phyloP scores from a whole-genome alignment of 192 early-diverging fungal species.

The Dissophora ornata region DNA sequence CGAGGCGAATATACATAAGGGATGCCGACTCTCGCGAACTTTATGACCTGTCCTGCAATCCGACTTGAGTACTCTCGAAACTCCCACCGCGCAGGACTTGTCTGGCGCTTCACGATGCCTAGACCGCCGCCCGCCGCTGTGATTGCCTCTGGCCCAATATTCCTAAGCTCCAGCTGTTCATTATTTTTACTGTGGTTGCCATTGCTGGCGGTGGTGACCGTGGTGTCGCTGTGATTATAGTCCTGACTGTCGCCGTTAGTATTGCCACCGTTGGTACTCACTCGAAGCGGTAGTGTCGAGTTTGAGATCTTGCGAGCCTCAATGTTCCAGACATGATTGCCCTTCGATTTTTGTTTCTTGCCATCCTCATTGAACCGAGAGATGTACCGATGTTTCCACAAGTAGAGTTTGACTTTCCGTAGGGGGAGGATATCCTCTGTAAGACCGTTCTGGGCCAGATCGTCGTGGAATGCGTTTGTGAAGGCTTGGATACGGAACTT shows the following conservation, averaged over 20 bases:
- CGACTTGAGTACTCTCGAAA: constrained; percentile 78
- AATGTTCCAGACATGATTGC: constrained; percentile 85
- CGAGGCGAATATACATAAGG: constrained; percentile 75
- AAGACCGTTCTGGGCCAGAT: constrained; percentile 67
- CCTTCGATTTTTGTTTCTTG: constrained; percentile 83
- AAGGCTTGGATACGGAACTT: constrained; percentile 88
- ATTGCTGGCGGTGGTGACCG: background rate
- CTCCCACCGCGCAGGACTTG: constrained; percentile 65
- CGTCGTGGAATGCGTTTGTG: constrained; percentile 79
- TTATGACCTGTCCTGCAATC: constrained; percentile 73
- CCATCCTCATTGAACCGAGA: constrained; percentile 86
- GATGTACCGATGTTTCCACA: constrained; percentile 80
- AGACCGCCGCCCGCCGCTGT: constrained; percentile 18
- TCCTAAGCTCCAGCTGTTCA: background rate
- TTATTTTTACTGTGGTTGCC: constrained; percentile 1
- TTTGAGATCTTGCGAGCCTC: constrained; percentile 78
- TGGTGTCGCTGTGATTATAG: too few species aligned
- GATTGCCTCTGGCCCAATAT: constrained; percentile 14
- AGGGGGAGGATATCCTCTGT: constrained; percentile 72
- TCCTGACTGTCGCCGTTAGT: too few species aligned
- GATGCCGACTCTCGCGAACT: constrained; percentile 70
- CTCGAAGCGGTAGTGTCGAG: too few species aligned
- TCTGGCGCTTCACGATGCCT: background rate
- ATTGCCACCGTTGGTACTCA: too few species aligned
- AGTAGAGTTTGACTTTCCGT: constrained; percentile 76